Percentiles rank a stretch among this genome's conserved stretches.
Conservation (phyloP, 2,329 filamentous ascomycete species). For the Xylariales sp. region DNA sequence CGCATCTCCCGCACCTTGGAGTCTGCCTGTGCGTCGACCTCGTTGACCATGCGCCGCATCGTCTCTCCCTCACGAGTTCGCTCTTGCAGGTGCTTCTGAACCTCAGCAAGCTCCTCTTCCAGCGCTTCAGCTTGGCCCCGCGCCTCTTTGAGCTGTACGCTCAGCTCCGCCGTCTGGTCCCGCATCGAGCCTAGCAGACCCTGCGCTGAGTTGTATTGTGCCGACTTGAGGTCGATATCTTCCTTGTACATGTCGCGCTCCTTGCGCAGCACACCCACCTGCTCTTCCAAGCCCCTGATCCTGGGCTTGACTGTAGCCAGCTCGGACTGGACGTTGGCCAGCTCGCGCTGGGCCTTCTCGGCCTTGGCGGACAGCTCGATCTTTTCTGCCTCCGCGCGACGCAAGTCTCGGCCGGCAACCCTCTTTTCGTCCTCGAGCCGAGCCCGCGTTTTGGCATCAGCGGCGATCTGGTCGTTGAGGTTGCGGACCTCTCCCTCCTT, state of each 20-base stretch:
- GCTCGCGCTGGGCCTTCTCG: slow-evolving; percentile 67
- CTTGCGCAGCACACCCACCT: slow-evolving; percentile 61
- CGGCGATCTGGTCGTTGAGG: slow-evolving; percentile 72
- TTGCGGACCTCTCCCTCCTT: slow-evolving; percentile 74
- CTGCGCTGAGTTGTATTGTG: slow-evolving; percentile 82
- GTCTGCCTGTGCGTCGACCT: slow-evolving; percentile 81
- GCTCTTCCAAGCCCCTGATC: slow-evolving; percentile 67
- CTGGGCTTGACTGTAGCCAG: slow-evolving; percentile 59
- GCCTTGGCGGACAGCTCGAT: slow-evolving; percentile 69
- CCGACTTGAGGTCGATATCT: slow-evolving; percentile 77
- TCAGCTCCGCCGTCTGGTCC: slow-evolving; percentile 83
- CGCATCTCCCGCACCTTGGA: slow-evolving; percentile 83
- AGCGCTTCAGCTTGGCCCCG: slow-evolving; percentile 77
- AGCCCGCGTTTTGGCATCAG: slow-evolving; percentile 66
- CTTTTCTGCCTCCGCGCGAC: slow-evolving; percentile 73
- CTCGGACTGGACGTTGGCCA: slow-evolving; percentile 70
- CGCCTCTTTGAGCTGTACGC: slow-evolving; percentile 86
- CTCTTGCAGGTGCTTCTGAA: slow-evolving; percentile 80
- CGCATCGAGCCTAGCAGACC: slow-evolving; percentile 87
- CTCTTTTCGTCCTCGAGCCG: slow-evolving; percentile 77
- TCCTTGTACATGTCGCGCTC: slow-evolving; percentile 68
- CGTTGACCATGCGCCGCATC: slow-evolving; percentile 83
- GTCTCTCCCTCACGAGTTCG: slow-evolving; percentile 89
- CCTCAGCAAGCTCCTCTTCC: slow-evolving; percentile 88
- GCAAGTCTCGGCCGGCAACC: slow-evolving; percentile 69